These are phyloP conservation scores for Acer yangbiense DNA, from an alignment of 345 rosid genomes.

Conservation along the genomic window DNA sequence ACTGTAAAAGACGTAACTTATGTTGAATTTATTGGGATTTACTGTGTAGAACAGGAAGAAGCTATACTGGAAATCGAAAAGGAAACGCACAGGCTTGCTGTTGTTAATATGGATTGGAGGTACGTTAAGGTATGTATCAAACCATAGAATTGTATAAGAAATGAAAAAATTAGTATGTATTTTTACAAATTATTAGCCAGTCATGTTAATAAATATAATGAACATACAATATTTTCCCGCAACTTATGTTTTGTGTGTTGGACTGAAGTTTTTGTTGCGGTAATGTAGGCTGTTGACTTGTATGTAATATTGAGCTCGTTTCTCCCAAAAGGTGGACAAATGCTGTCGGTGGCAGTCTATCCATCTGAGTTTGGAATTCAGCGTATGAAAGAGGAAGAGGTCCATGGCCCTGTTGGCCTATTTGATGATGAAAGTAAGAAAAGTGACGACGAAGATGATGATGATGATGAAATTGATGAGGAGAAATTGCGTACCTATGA, in stretches of 20 bases:
- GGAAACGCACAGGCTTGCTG: conserved; percentile 80
- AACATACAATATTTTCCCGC: too few relatives aligned
- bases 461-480: conserved; percentile 55
- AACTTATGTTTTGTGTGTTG: neutral
- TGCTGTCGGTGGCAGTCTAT: conserved; percentile 74
- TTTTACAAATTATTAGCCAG: too few relatives aligned
- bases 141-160: neutral
- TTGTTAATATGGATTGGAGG: conserved; percentile 92
- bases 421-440: conserved; percentile 51
- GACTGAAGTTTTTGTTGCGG: conserved; percentile 6
- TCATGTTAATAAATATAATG: too few relatives aligned
- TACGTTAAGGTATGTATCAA: conserved; percentile 68
- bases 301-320: conserved; percentile 73
- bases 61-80: conserved; percentile 53
- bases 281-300: conserved; percentile 79
- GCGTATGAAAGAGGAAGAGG: conserved; percentile 93
- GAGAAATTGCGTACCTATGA: conserved; percentile 80
- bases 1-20: neutral
- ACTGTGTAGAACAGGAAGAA: conserved; percentile 57
- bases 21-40: neutral
- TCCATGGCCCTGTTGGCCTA: conserved; percentile 83
- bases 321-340: conserved; percentile 78
- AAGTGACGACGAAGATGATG: conserved; percentile 41
- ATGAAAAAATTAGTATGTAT: neutral
- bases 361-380: conserved; percentile 92